These are phyloP conservation scores for Aspergillus ibericus DNA, from an alignment of 2,329 filamentous ascomycete genomes.

Conservation along the genomic window DNA sequence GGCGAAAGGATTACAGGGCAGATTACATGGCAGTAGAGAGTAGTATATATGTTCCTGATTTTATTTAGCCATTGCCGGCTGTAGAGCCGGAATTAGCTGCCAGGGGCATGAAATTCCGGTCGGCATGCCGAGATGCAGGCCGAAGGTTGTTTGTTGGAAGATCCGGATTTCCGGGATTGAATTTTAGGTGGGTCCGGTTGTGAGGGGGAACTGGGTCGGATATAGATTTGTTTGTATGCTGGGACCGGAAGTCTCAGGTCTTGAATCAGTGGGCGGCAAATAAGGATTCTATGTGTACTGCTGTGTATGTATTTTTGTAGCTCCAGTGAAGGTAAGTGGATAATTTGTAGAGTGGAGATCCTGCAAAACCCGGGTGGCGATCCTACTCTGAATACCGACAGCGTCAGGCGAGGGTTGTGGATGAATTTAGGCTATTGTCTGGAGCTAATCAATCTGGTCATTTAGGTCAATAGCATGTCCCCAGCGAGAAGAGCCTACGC, in stretches of 20 bases:
- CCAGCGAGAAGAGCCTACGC: too few species aligned
- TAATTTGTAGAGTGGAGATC: too few species aligned
- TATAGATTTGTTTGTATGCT: neutral
- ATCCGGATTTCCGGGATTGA: conserved; percentile 2
- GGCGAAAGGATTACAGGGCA: neutral
- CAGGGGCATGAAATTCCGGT: neutral
- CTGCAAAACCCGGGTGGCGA: too few species aligned
- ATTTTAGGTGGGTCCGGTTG: neutral
- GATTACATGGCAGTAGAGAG: neutral
- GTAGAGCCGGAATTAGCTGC: neutral
- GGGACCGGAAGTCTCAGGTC: neutral
- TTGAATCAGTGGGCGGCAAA: neutral
- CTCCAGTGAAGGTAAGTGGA: too few species aligned
- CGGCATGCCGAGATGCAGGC: neutral
- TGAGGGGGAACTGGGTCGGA: neutral
- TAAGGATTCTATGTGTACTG: too few species aligned
- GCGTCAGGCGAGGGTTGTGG: too few species aligned
- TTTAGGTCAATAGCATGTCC: too few species aligned
- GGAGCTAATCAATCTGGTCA: too few species aligned
- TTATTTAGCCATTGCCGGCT: neutral
- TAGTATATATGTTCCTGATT: neutral
- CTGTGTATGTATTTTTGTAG: too few species aligned
- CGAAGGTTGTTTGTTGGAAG: neutral
- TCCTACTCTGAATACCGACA: too few species aligned
- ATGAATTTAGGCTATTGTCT: too few species aligned